A percentile compares a stretch with the other conserved stretches of the same genome.
These are phyloP conservation scores for Mycogone perniciosa DNA, from an alignment of 2,329 filamentous ascomycete genomes.

Conservation along the genomic window DNA sequence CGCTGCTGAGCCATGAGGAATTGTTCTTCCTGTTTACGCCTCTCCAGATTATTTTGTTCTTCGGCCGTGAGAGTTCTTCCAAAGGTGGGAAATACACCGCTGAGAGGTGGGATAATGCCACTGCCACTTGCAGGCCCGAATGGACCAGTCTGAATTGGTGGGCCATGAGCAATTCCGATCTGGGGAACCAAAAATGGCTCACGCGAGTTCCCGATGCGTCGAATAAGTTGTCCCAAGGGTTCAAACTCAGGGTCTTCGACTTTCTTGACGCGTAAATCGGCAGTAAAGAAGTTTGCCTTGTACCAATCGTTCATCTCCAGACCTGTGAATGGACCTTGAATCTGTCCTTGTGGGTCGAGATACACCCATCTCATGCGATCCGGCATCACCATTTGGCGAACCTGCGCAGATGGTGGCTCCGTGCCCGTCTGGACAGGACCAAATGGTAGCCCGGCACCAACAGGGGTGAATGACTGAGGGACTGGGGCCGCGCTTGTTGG, in stretches of 20 bases:
- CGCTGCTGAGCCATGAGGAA: constrained; percentile 94
- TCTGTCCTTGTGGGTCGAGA: constrained; percentile 83
- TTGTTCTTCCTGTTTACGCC: constrained; percentile 96
- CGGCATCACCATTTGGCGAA: constrained; percentile 96
- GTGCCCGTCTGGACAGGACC: constrained; percentile 29
- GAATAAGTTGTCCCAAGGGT: constrained; percentile 86
- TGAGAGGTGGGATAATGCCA: constrained; percentile 78
- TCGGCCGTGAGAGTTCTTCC: constrained; percentile 94
- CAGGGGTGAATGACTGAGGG: constrained; percentile 31
- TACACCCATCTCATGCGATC: constrained; percentile 99
- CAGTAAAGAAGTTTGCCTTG: constrained; percentile 95
- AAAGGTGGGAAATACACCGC: constrained; percentile 90
- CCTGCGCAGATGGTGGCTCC: constrained; percentile 57
- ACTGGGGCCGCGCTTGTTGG: constrained; percentile 26
- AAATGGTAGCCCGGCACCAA: constrained; percentile 30
- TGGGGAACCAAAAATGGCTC: constrained; percentile 97
- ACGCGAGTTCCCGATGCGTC: constrained; percentile 92
- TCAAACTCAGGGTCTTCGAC: constrained; percentile 92
- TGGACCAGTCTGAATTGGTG: constrained; percentile 48
- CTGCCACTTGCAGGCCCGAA: constrained; percentile 47
- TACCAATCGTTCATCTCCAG: constrained; percentile 99
- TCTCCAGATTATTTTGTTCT: constrained; percentile 94
- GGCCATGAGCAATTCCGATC: constrained; percentile 88
- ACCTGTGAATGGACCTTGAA: constrained; percentile 91
- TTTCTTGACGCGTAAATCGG: constrained; percentile 91